Conservation (phyloP, 2,329 filamentous ascomycete genomes). For the Ophiostoma novo-ulmi region DNA sequence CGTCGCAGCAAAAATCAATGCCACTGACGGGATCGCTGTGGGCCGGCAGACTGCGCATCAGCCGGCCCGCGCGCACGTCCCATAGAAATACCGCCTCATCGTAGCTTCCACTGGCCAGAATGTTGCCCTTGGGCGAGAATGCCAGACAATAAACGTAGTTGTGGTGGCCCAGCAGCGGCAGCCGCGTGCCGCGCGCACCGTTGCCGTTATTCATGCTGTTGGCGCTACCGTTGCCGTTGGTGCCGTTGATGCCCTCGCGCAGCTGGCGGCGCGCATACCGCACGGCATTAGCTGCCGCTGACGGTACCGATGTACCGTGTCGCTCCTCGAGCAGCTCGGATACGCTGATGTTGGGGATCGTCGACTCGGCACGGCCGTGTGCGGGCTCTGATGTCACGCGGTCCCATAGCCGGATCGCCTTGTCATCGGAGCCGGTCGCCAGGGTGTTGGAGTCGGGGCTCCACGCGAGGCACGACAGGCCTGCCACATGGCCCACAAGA, state of each 20-base stretch:
- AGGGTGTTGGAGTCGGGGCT: constrained; percentile 81
- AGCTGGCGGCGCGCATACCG: constrained; percentile 20
- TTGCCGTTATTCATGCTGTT: constrained; percentile 19
- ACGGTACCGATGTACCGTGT: constrained; percentile 14
- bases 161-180: constrained; percentile 75
- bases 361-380: constrained; percentile 26
- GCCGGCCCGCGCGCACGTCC: constrained; percentile 81
- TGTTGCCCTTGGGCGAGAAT: constrained; percentile 97
- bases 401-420: constrained; percentile 91
- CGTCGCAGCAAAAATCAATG: constrained; percentile 88
- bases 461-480: constrained; percentile 92
- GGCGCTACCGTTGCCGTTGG: constrained; percentile 20
- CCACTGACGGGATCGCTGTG: constrained; percentile 93
- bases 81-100: constrained; percentile 96
- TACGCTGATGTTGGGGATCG: constrained; percentile 1
- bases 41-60: constrained; percentile 87
- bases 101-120: constrained; percentile 89
- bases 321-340: constrained; percentile 1
- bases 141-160: constrained; percentile 94
- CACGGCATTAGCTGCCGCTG: constrained; percentile 14
- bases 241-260: constrained; percentile 20
- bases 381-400: constrained; percentile 50
- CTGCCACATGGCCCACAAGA: constrained; percentile 87
- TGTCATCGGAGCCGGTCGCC: constrained; percentile 92
- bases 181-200: constrained; percentile 38